Percentiles rank a stretch among this genome's conserved stretches.
Conservation (phyloP, 1,284 basidiomycete genomes). For the Pterula multifida region DNA sequence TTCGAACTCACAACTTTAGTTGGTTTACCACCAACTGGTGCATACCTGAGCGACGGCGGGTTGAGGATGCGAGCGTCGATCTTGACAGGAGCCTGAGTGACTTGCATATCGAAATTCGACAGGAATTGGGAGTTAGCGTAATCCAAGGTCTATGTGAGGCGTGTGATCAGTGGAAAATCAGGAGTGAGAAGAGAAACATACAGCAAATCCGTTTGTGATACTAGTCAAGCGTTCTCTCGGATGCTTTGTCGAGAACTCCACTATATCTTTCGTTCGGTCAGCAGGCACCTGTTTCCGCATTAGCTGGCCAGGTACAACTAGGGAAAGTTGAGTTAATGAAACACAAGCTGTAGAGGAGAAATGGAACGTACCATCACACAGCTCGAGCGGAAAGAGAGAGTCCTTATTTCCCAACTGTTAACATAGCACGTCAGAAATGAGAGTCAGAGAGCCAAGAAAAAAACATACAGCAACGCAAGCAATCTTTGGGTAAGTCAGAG, state of each 20-base stretch:
- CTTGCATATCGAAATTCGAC: constrained; percentile 49
- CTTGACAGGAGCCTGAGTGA: constrained; percentile 36
- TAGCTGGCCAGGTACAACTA: background rate
- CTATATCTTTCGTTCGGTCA: constrained; percentile 38
- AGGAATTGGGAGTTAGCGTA: constrained; percentile 69
- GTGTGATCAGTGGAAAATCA: too few species aligned
- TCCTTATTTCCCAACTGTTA: background rate
- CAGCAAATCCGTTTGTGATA: constrained; percentile 33
- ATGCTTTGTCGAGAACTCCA: constrained; percentile 44
- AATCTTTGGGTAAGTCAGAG: constrained; percentile 30
- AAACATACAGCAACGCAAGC: constrained; percentile 39
- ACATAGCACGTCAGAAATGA: constrained; percentile 14
- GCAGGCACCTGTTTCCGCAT: constrained; percentile 49
- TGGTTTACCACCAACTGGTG: constrained; percentile 31
- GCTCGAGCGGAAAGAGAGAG: background rate
- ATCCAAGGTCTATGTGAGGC: constrained; percentile 23
- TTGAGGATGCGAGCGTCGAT: constrained; percentile 48
- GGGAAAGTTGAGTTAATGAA: background rate
- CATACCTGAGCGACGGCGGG: constrained; percentile 54
- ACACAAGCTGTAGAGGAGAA: background rate
- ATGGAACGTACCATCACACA: background rate
- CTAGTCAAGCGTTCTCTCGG: constrained; percentile 35
- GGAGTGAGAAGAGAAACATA: constrained; percentile 13
- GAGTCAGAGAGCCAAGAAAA: constrained; percentile 21
- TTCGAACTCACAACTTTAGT: constrained; percentile 28